Percentiles rank a stretch among this genome's conserved stretches.
Conservation (phyloP, 306 rosid genomes). For the Quercus glauca region DNA sequence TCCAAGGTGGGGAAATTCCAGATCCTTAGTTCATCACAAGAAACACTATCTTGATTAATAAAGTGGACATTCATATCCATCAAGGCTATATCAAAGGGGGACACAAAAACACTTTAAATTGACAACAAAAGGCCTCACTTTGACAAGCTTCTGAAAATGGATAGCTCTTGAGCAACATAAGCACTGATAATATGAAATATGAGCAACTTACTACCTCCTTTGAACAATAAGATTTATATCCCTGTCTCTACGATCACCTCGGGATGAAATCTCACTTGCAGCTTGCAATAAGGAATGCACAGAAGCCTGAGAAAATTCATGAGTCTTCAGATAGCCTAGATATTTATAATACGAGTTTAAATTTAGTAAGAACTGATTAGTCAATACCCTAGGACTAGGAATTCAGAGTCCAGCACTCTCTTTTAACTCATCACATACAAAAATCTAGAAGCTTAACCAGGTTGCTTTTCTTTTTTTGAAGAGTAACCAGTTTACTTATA, state of each 20-base stretch:
- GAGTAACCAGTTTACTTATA: background rate
- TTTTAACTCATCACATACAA: background rate
- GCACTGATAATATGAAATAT: constrained; percentile 12
- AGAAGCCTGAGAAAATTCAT: constrained; percentile 69
- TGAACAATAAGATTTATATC: constrained; percentile 72
- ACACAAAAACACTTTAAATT: background rate
- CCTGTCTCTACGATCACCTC: constrained; percentile 66
- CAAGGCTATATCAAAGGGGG: background rate
- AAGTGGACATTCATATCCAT: background rate
- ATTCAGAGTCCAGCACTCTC: background rate
- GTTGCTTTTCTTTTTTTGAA: background rate
- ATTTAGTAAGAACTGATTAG: background rate
- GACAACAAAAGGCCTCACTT: background rate
- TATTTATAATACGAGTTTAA: background rate
- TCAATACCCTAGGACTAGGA: background rate
- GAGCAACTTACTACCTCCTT: constrained; percentile 60
- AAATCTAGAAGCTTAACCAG: background rate
- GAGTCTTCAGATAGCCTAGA: background rate
- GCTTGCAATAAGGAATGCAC: constrained; percentile 88
- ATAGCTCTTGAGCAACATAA: constrained; percentile 17
- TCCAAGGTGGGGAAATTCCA: background rate
- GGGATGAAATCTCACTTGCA: constrained; percentile 76
- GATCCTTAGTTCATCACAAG: background rate
- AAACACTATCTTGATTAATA: background rate
- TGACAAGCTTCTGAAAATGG: background rate